phyloP scores from a whole-genome alignment of 257 asterid genomes.

The Gardenia jasminoides region DNA sequence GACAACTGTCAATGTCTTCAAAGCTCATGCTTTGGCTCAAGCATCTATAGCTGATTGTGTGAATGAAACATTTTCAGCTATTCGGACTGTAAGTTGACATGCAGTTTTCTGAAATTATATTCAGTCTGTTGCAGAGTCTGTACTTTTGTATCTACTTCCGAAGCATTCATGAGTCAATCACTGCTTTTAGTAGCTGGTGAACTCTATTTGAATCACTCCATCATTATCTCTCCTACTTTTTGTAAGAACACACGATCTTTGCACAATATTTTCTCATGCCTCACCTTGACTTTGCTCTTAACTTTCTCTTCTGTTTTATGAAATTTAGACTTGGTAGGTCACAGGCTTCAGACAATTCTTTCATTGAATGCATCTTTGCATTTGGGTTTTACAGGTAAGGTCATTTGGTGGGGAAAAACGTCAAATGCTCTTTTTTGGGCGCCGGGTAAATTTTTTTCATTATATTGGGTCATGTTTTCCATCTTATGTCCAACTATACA shows the following conservation, averaged over 20 bases:
- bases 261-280: background rate
- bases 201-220: background rate
- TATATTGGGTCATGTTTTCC: background rate
- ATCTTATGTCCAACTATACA: background rate
- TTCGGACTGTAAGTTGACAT: constrained; percentile 77
- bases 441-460: constrained; percentile 46
- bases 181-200: background rate
- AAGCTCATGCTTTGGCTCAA: constrained; percentile 89
- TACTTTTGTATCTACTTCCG: background rate
- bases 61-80: constrained; percentile 79
- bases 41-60: constrained; percentile 91
- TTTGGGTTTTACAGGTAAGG: constrained; percentile 62
- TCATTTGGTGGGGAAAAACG: constrained; percentile 95
- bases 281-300: background rate
- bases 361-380: background rate
- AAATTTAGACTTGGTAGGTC: background rate
- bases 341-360: background rate
- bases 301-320: constrained; percentile 8
- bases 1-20: constrained; percentile 83
- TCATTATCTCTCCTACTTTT: constrained; percentile 11
- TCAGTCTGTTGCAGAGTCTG: background rate
- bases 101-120: background rate
- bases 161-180: background rate
- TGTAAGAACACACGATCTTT: constrained; percentile 38
- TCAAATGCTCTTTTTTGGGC: constrained; percentile 83